Conservation (phyloP, 176 grass and related monocot genomes). For the Oryza glumipatula region DNA sequence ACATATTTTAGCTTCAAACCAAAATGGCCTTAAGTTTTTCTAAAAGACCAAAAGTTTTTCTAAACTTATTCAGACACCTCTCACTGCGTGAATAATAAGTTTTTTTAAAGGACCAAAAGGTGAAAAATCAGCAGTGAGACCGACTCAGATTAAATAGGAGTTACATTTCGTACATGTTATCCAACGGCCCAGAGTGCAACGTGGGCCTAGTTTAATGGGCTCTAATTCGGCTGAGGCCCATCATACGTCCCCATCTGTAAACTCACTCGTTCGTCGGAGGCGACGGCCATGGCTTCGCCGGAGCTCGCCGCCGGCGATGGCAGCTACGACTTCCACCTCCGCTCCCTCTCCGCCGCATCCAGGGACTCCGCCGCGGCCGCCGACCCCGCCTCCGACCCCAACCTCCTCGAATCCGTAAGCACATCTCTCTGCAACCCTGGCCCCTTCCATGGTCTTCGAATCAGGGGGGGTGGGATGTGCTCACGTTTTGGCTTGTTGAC, state of each 20-base stretch:
- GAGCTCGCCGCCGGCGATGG: conserved; percentile 48
- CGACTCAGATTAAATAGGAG: not conserved
- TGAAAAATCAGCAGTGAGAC: no score
- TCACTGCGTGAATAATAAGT: no score
- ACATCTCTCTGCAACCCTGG: not conserved
- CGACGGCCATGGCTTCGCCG: conserved; percentile 51
- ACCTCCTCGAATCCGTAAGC: conserved; percentile 85
- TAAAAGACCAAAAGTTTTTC: no score
- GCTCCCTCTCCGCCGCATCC: conserved; percentile 80
- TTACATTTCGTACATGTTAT: not conserved
- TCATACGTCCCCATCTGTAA: no score
- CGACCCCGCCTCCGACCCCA: conserved; percentile 72
- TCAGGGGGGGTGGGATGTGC: not conserved
- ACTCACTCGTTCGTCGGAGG: not conserved
- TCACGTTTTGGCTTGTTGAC: not conserved
- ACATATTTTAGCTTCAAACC: no score
- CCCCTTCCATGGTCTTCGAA: not conserved
- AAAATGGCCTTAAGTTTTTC: no score
- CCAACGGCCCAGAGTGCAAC: not conserved
- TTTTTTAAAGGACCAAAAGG: no score
- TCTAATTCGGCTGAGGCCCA: not conserved
- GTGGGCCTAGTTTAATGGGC: conserved; percentile 5
- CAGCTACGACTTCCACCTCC: conserved; percentile 89
- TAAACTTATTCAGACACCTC: no score
- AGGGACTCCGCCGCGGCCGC: conserved; percentile 72